Conservation (phyloP, 2,329 filamentous ascomycete species). For the Diaporthe helianthi region DNA sequence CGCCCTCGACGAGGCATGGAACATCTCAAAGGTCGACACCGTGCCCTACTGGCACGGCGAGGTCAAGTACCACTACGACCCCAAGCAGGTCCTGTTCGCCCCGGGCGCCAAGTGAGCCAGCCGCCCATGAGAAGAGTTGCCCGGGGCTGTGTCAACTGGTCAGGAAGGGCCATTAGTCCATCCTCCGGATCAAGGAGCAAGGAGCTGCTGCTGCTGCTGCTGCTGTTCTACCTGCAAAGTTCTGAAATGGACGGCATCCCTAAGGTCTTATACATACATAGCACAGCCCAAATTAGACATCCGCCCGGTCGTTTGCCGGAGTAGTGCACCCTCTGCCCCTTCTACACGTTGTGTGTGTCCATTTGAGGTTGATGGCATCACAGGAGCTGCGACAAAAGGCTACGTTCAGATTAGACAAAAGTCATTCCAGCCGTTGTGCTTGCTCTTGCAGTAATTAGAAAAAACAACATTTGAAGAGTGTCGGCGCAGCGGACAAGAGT, state of each 20-base stretch:
- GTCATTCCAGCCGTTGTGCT: conserved; percentile 41
- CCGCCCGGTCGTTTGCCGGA: too few species aligned
- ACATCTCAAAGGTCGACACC: conserved; percentile 65
- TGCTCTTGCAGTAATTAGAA: conserved; percentile 50
- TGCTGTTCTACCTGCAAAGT: neutral
- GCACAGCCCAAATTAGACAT: too few species aligned
- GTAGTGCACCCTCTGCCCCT: too few species aligned
- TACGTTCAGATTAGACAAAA: conserved; percentile 44
- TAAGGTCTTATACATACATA: too few species aligned
- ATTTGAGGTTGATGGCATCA: conserved; percentile 39
- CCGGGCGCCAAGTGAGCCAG: conserved; percentile 48
- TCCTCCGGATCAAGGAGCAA: too few species aligned
- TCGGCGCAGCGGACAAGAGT: conserved; percentile 26
- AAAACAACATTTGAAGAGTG: conserved; percentile 45
- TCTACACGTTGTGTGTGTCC: too few species aligned
- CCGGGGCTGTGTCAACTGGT: neutral
- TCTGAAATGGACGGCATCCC: conserved; percentile 9
- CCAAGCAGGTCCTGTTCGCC: conserved; percentile 65
- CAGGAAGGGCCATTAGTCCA: too few species aligned
- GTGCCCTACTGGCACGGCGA: conserved; percentile 65
- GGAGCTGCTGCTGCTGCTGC: neutral
- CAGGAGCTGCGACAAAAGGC: conserved; percentile 46
- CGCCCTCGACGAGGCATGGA: conserved; percentile 79
- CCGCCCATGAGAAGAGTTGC: neutral
- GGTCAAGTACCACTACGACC: conserved; percentile 72